Evolutionary conservation across 78 protist species (phyloP).

Genomic region (Cavenderia fasciculata): DNA sequence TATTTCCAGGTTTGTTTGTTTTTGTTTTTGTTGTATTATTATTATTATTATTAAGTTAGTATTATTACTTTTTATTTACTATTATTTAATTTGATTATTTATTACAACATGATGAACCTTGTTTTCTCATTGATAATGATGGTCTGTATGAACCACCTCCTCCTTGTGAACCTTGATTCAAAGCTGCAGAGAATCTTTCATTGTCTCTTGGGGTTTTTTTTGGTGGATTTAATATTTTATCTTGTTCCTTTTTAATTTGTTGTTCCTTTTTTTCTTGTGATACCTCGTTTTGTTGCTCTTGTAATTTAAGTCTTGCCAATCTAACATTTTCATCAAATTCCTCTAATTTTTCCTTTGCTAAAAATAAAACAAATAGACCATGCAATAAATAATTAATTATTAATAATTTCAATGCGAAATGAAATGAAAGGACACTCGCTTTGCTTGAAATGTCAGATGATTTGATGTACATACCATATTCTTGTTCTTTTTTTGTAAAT

Average conservation of each 20-base stretch:
- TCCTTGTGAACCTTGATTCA: background rate
- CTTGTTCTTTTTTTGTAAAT: too few relatives aligned
- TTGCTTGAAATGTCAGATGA: too few relatives aligned
- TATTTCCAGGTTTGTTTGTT: too few relatives aligned
- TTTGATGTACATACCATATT: too few relatives aligned
- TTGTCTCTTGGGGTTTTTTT: background rate
- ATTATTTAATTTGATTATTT: too few relatives aligned
- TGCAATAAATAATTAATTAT: too few relatives aligned
- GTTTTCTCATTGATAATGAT: constrained; percentile 39
- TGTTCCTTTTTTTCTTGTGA: background rate
- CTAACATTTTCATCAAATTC: constrained; percentile 5
- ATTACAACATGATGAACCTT: too few relatives aligned
- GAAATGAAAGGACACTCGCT: too few relatives aligned
- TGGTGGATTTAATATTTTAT: constrained; percentile 1
- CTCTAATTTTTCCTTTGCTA: constrained; percentile 1
- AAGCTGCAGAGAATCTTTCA: background rate
- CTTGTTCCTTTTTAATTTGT: background rate
- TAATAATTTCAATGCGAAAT: too few relatives aligned
- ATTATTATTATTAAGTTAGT: too few relatives aligned
- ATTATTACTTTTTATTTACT: too few relatives aligned
- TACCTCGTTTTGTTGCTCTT: background rate
- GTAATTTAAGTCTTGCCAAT: background rate
- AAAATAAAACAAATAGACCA: background rate
- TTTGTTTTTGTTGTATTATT: too few relatives aligned
- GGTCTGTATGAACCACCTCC: constrained; percentile 30